Evolutionary conservation across 2,329 filamentous ascomycete genomes (phyloP).

Genomic region (Drechslerella dactyloides): DNA sequence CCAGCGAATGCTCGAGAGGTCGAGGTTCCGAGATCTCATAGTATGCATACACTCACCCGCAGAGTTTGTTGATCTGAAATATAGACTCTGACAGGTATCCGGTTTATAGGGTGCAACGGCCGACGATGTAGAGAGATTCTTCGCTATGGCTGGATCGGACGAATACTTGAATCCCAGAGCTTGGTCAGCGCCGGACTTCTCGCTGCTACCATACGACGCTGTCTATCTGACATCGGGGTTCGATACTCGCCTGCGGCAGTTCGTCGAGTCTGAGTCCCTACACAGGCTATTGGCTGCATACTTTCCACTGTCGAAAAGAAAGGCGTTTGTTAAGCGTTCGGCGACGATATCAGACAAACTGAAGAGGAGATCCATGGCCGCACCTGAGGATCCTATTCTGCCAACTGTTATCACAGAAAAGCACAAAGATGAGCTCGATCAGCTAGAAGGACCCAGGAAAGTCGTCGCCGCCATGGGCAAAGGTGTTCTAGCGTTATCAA

Average conservation of each 20-base stretch:
- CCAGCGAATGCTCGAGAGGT: constrained; percentile 48
- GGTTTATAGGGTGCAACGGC: constrained; percentile 17
- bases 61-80: background rate
- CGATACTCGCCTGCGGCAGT: constrained; percentile 53
- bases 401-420: constrained; percentile 33
- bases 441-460: constrained; percentile 49
- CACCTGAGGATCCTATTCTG: constrained; percentile 16
- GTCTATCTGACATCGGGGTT: constrained; percentile 52
- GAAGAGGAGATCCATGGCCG: constrained; percentile 35
- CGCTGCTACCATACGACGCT: constrained; percentile 52
- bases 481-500: constrained; percentile 51
- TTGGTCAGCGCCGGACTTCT: constrained; percentile 50
- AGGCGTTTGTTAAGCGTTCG: constrained; percentile 20
- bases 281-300: constrained; percentile 50
- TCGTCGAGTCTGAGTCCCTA: constrained; percentile 53
- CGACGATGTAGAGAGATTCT: constrained; percentile 44
- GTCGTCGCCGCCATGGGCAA: constrained; percentile 53
- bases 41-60: constrained; percentile 8
- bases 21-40: constrained; percentile 38
- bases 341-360: constrained; percentile 35
- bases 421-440: constrained; percentile 28
- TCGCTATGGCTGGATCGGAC: constrained; percentile 52
- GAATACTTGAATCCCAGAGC: constrained; percentile 51
- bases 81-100: constrained; percentile 1
- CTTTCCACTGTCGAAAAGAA: constrained; percentile 51